These are phyloP conservation scores for Agaricus blazei DNA, from an alignment of 768 basidiomycete genomes.

Conservation along the genomic window DNA sequence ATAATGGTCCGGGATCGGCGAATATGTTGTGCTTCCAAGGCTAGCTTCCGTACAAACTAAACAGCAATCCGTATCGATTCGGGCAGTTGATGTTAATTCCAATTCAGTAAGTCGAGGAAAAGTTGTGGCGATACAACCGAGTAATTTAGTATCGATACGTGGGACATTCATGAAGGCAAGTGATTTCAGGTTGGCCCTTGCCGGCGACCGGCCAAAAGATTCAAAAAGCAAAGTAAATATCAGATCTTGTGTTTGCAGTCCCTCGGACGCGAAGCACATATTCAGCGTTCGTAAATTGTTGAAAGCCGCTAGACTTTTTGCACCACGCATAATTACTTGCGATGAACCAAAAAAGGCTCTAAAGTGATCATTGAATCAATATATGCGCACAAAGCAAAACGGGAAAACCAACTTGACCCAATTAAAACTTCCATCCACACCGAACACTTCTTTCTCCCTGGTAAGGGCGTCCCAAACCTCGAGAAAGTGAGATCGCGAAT, in stretches of 20 bases:
- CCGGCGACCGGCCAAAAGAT: slow-evolving; percentile 21
- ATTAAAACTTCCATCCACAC: slow-evolving; percentile 24
- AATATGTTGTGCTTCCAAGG: slow-evolving; percentile 48
- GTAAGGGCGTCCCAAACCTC: slow-evolving; percentile 8
- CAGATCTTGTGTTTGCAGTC: slow-evolving; percentile 37
- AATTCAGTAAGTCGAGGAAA: slow-evolving; percentile 46
- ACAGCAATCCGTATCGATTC: slow-evolving; percentile 54
- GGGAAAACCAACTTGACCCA: slow-evolving; percentile 41
- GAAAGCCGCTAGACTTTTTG: slow-evolving; percentile 24
- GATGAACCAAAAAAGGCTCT: slow-evolving; percentile 29
- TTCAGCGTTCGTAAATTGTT: slow-evolving; percentile 31
- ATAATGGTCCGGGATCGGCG: slow-evolving; percentile 55
- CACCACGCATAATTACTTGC: slow-evolving; percentile 22
- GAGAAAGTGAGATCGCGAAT: slow-evolving; percentile 11
- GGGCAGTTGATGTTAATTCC: slow-evolving; percentile 54
- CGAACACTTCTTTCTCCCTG: slow-evolving; percentile 8
- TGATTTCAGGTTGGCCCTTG: slow-evolving; percentile 34
- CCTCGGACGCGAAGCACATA: slow-evolving; percentile 39
- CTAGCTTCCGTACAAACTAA: slow-evolving; percentile 64
- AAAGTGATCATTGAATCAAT: slow-evolving; percentile 11
- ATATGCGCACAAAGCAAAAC: slow-evolving; percentile 12
- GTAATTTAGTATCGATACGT: slow-evolving; percentile 45
- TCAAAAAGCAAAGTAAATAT: slow-evolving; percentile 28
- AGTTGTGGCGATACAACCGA: slow-evolving; percentile 37
- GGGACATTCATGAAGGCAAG: slow-evolving; percentile 53